Evolutionary conservation across 1,284 basidiomycete species (phyloP).

Genomic region (Irpex lacteus): DNA sequence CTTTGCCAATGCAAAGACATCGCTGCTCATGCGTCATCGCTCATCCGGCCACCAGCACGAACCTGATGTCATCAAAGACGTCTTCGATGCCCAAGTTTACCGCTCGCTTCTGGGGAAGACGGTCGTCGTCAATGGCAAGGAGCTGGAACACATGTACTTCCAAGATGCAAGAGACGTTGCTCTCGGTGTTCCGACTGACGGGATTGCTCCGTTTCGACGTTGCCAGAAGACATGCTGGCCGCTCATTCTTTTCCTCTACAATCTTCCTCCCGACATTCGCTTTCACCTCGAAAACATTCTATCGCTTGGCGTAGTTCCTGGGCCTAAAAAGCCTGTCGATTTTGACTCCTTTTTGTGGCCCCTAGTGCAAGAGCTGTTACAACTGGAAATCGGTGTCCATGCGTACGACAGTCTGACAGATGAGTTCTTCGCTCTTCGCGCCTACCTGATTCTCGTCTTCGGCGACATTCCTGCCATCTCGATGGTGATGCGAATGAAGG

Average conservation of each 20-base stretch:
- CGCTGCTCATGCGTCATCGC: slow-evolving; percentile 21
- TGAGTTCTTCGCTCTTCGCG: slow-evolving; percentile 30
- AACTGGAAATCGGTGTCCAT: slow-evolving; percentile 32
- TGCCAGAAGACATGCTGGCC: slow-evolving; percentile 40
- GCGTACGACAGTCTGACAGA: slow-evolving; percentile 28
- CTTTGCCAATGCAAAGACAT: slow-evolving; percentile 7
- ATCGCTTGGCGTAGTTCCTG: slow-evolving; percentile 38
- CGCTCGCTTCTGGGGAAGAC: neutral
- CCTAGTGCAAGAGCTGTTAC: slow-evolving; percentile 33
- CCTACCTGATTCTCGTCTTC: slow-evolving; percentile 38
- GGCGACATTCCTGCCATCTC: slow-evolving; percentile 47
- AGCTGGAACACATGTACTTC: slow-evolving; percentile 21
- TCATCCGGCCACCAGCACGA: neutral
- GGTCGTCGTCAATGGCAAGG: slow-evolving; percentile 15
- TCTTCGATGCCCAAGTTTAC: slow-evolving; percentile 6
- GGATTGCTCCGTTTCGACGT: slow-evolving; percentile 37
- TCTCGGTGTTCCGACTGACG: slow-evolving; percentile 30
- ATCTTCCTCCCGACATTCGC: slow-evolving; percentile 21
- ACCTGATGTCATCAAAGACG: slow-evolving; percentile 8
- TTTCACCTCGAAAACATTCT: slow-evolving; percentile 30
- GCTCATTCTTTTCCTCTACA: slow-evolving; percentile 38
- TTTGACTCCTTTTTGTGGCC: slow-evolving; percentile 41
- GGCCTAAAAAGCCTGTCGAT: slow-evolving; percentile 40
- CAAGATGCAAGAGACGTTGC: slow-evolving; percentile 27
- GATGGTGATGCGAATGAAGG: slow-evolving; percentile 44